A percentile compares a stretch with the other conserved stretches of the same genome.
Evolutionary conservation across 78 protist genomes (phyloP).

Genomic region (Creolimax fragrantissima): DNA sequence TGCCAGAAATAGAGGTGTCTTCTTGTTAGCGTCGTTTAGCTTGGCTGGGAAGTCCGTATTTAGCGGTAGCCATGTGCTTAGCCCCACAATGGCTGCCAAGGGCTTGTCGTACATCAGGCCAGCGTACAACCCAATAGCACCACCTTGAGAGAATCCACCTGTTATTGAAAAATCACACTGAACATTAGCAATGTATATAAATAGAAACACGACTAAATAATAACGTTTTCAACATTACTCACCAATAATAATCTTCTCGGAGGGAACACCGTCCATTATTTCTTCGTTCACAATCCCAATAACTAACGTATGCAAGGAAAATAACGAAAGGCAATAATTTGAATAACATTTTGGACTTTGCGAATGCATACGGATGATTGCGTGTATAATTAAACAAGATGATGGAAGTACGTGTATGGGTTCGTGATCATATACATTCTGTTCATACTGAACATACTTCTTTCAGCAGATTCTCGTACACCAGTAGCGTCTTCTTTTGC

Average conservation of each 20-base stretch:
- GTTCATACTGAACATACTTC: neutral
- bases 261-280: slow-evolving; percentile 5
- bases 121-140: slow-evolving; percentile 41
- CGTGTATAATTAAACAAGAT: no score
- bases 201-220: no score
- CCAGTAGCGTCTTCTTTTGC: neutral
- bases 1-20: neutral
- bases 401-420: no score
- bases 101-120: slow-evolving; percentile 17
- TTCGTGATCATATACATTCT: no score
- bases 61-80: neutral
- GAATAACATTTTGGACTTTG: neutral
- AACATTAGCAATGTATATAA: no score
- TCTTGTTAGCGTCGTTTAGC: neutral
- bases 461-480: neutral
- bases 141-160: slow-evolving; percentile 58
- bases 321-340: neutral
- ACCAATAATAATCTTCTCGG: slow-evolving; percentile 22
- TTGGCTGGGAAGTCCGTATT: neutral
- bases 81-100: neutral
- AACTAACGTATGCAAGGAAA: neutral
- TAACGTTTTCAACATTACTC: no score
- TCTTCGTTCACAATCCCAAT: neutral
- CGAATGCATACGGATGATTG: neutral
- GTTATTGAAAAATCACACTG: no score